Conservation (phyloP, 2,329 filamentous ascomycete species). For the Aspergillus puulaauensis region DNA sequence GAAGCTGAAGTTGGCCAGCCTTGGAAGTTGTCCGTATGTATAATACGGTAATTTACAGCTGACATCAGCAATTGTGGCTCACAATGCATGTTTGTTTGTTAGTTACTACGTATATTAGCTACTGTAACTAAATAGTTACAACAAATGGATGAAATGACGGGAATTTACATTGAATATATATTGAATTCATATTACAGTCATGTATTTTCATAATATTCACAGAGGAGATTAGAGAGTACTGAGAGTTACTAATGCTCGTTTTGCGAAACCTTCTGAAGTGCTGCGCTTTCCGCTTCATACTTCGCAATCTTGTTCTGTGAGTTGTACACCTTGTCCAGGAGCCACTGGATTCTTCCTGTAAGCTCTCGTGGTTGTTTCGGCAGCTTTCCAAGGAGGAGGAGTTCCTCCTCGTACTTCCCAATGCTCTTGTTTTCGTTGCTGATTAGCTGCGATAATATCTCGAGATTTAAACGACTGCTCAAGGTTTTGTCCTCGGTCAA, state of each 20-base stretch:
- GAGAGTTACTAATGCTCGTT: constrained; percentile 46
- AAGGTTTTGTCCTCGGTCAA: constrained; percentile 72
- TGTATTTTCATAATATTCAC: not conserved
- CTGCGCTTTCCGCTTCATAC: constrained; percentile 70
- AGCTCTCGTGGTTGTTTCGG: constrained; percentile 71
- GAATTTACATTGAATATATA: not conserved
- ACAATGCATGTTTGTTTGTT: too few species aligned
- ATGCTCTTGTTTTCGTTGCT: constrained; percentile 73
- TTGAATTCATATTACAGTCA: not conserved
- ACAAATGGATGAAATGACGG: not conserved
- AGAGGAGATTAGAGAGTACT: not conserved
- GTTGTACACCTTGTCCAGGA: constrained; percentile 70
- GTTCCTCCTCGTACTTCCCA: constrained; percentile 75
- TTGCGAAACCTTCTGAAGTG: constrained; percentile 69
- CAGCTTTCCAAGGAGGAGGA: constrained; percentile 68
- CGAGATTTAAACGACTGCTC: constrained; percentile 70
- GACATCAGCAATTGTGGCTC: constrained; percentile 1
- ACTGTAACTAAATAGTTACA: not conserved
- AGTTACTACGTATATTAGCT: too few species aligned
- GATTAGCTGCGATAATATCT: constrained; percentile 66
- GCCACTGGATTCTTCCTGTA: constrained; percentile 65
- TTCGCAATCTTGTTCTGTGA: constrained; percentile 72
- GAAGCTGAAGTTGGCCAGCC: not conserved
- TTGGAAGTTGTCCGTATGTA: not conserved
- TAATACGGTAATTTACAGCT: not conserved